Evolutionary conservation across 257 asterid genomes (phyloP), one percentile per base, ranked within the genome.

Genomic region (Solanum rostratum): DNA sequence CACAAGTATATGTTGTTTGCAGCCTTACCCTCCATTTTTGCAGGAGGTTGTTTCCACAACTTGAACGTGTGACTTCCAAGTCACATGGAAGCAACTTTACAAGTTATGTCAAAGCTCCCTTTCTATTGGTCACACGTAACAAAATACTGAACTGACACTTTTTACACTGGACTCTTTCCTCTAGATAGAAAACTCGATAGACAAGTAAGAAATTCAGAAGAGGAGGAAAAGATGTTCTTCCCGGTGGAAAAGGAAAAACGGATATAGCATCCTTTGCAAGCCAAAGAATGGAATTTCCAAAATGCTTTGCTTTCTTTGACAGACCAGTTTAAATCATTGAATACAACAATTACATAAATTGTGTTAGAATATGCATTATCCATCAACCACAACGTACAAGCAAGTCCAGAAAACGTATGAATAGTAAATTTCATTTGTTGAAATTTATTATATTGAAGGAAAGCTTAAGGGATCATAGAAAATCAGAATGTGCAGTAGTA

Each of bases 1-100:
- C 27, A 55, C 63, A 55, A 55, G 6, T 24, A 9, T 0, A 24
- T 57, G 0, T 20, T 0, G 3, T 57, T 20, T 3, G 63, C 14
- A 0, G 14, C 13, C 63, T 55, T 55, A 57, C 6, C 63, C 6
- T 20, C 1, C 29, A 57, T 19, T 57, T 54, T 3, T 57, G 63
- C 63, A 57, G 20, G 14, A 57, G 65, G 3, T 0, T 9, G 1
- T 57, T 3, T 57, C 29, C 65, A 57, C 29, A 20, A 3, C 65
- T 57, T 6, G 14, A 57, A 57, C 1, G 13, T 2, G 0, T 20
- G 14, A 55, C 63, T 27, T 57, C 27, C 63, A 19, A 55, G 27
- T 55, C 63, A 55, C 62, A 8, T 0, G 63, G 9, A 5, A 55
- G 2, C 27, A 55, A 1, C 27, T 55, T 55, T 55, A 55, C 1